Evolutionary conservation across 371 early-diverging fungal genomes (phyloP).

Genomic region (Rhizopus arrhizus): DNA sequence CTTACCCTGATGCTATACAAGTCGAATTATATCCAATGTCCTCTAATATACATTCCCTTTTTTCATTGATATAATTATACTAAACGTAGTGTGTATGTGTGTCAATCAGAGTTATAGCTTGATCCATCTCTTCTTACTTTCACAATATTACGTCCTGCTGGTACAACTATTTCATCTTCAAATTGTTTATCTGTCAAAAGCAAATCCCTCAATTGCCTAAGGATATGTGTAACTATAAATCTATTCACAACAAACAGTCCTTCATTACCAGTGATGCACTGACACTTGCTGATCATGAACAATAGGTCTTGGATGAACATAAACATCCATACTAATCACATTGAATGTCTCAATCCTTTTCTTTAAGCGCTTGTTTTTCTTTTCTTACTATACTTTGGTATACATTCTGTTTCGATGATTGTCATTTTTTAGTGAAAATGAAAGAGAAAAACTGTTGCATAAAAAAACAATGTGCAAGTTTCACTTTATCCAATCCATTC

Average conservation of each 20-base stretch:
- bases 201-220: slow-evolving; percentile 93
- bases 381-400: slow-evolving; percentile 19
- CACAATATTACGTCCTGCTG: slow-evolving; percentile 42
- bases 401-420: slow-evolving; percentile 25
- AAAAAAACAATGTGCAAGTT: too few relatives aligned
- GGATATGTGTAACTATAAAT: neutral
- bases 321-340: slow-evolving; percentile 3
- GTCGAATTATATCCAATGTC: slow-evolving; percentile 82
- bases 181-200: slow-evolving; percentile 56
- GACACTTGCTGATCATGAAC: slow-evolving; percentile 59
- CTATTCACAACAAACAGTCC: neutral
- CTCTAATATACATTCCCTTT: slow-evolving; percentile 38
- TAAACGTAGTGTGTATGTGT: slow-evolving; percentile 5
- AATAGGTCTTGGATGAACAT: slow-evolving; percentile 22
- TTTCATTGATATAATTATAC: slow-evolving; percentile 67
- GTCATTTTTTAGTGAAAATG: slow-evolving; percentile 18
- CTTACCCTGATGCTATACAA: slow-evolving; percentile 73
- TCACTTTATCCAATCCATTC: too few relatives aligned
- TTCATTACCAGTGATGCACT: slow-evolving; percentile 64
- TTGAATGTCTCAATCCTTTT: too few relatives aligned
- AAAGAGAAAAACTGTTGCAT: neutral
- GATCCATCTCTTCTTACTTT: slow-evolving; percentile 13
- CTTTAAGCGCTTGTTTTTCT: neutral
- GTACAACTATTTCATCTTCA: slow-evolving; percentile 39
- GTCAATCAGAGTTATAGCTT: neutral